A percentile compares a stretch with the other conserved stretches of the same genome.
Evolutionary conservation across 163 green algal species (phyloP).

Genomic region (Chlamydomonas reinhardtii): DNA sequence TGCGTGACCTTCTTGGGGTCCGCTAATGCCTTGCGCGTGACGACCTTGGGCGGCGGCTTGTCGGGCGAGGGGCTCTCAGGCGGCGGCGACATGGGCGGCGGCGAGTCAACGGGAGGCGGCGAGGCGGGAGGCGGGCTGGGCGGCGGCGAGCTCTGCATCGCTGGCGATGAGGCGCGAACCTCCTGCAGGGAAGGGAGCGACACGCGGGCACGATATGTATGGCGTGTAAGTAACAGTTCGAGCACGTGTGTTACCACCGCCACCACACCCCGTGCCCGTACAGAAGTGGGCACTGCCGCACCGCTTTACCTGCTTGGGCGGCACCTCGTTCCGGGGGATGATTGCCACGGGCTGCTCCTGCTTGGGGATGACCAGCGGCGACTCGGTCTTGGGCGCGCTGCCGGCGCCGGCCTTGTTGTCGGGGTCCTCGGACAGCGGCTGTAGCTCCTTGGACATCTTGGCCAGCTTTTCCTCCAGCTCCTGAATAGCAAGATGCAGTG

Average conservation of each 20-base stretch:
- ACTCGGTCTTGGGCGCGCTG: background rate
- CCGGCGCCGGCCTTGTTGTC: constrained; percentile 13
- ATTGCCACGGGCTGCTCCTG: constrained; percentile 3
- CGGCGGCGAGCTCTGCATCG: background rate
- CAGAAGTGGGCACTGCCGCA: background rate
- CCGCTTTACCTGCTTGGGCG: background rate
- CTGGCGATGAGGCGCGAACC: background rate
- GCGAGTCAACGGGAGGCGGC: background rate
- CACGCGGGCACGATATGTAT: too few species aligned
- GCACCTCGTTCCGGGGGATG: constrained; percentile 16
- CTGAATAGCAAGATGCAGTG: background rate
- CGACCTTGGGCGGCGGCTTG: background rate
- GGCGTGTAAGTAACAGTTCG: too few species aligned
- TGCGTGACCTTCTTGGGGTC: background rate
- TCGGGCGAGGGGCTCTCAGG: background rate
- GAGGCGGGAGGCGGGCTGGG: constrained; percentile 1
- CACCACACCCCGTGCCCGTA: too few species aligned
- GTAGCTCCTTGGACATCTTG: constrained; percentile 30
- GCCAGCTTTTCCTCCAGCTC: constrained; percentile 39
- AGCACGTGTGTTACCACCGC: too few species aligned
- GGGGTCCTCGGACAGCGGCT: constrained; percentile 33
- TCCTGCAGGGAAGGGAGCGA: background rate
- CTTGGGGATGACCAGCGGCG: constrained; percentile 20
- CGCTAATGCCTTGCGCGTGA: background rate
- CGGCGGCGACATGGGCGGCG: background rate